Base-by-base conservation (phyloP, 208 protist genomes). In the Acanthamoeba lenticulata region DNA sequence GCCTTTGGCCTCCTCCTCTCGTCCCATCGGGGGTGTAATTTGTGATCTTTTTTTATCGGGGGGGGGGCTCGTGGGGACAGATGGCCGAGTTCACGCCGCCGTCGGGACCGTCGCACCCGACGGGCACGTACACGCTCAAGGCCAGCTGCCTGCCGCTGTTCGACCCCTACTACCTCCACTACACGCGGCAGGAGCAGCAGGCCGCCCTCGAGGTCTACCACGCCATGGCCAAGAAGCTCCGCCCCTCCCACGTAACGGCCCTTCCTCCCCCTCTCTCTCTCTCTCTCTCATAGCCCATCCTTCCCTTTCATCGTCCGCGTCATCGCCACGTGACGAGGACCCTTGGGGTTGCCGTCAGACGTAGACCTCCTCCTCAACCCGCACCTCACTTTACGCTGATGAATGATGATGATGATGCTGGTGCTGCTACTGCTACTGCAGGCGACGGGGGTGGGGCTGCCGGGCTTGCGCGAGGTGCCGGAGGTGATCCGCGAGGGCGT, bases 141-240 rank as follows among this genome's bases (percentile, higher is more conserved):
- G 45, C 81, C 1, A 47, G 5, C 13, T 55, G 52, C 36, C 52
- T 57, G n/a, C 6, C 3, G 7, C n/a, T 90, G 49, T 90, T 90
- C 49, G 52, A 90, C 29, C 81, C 81, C n/a, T 90, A 65, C 29
- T 90, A 67, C 49, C 49, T 42, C 29, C 81, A 90, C 38, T 90
- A 67, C 38, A 47, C 47, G 13, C 44, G 49, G 5, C 81, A 38
- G 27, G 81, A 90, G 81, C 38, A 40, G 34, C 49, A 90, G 38
- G 36, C 44, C 11, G 81, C 81, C 52, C 2, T 65, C 52, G 81
- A 90, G 32, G 40, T 44, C 38, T 90, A 90, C 49, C 44, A 90
- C 32, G 34, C 15, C 34, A 27, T n/a, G 3, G 52, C 38, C 29
- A 90, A 90, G 52, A 90, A 65, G n/a, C 49, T 55, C 1, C 34